phyloP scores from a whole-genome alignment of 1,284 basidiomycete genomes.

The Tilletia indica region DNA sequence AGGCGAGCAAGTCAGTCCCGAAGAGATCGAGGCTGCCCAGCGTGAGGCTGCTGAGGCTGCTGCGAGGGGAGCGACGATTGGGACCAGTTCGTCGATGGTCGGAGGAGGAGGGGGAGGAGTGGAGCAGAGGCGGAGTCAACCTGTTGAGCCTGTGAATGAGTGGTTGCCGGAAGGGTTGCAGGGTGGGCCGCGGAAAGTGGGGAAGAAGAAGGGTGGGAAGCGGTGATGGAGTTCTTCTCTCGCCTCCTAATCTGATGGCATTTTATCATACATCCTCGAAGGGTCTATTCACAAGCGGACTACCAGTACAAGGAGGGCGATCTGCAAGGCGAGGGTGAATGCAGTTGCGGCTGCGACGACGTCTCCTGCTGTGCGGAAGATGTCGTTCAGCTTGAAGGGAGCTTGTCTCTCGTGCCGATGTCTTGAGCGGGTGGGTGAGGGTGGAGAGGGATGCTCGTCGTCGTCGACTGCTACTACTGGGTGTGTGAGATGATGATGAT shows the following conservation, averaged over 20 bases:
- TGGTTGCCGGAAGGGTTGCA: slow-evolving; percentile 24
- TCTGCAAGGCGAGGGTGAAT: slow-evolving; percentile 10
- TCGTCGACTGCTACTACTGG: neutral
- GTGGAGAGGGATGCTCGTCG: neutral
- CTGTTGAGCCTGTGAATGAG: slow-evolving; percentile 22
- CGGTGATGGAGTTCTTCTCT: neutral
- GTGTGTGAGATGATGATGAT: neutral
- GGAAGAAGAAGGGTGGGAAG: slow-evolving; percentile 18
- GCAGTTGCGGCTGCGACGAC: slow-evolving; percentile 9
- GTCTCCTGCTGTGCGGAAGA: neutral
- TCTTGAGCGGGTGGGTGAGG: too few relatives aligned
- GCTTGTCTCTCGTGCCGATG: too few relatives aligned
- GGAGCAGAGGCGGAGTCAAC: slow-evolving; percentile 16
- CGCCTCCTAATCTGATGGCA: too few relatives aligned
- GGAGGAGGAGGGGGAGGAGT: slow-evolving; percentile 20
- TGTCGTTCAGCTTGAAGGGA: neutral
- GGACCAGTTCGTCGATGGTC: neutral
- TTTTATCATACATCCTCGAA: too few relatives aligned
- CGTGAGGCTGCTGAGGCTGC: slow-evolving; percentile 13
- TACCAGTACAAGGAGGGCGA: slow-evolving; percentile 14
- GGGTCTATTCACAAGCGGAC: neutral
- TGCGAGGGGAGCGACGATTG: slow-evolving; percentile 13
- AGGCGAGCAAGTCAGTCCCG: slow-evolving; percentile 45
- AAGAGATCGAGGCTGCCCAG: slow-evolving; percentile 45
- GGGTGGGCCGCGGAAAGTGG: neutral